A percentile compares a stretch with the other conserved stretches of the same genome.
Conservation (phyloP, 495 filamentous ascomycete species). For the Friedmanniomyces simplex region DNA sequence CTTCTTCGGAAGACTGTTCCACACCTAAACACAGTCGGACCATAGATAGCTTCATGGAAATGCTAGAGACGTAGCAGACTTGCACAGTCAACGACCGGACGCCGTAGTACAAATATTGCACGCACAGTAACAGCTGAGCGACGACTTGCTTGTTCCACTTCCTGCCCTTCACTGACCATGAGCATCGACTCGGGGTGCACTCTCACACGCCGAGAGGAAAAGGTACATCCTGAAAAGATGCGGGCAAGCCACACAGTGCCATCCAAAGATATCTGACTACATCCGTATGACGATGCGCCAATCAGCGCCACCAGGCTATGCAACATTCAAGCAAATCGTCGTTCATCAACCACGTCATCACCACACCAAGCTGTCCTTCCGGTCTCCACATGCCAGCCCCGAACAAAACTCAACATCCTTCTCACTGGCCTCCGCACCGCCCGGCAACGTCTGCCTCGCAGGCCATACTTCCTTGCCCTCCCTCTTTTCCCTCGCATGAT, state of each 20-base stretch:
- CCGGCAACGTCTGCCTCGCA: constrained; percentile 32
- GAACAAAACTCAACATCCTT: constrained; percentile 36
- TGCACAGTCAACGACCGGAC: no score
- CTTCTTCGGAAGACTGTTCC: no score
- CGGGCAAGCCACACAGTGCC: not conserved
- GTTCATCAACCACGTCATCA: not conserved
- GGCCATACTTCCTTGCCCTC: constrained; percentile 40
- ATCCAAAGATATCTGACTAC: not conserved
- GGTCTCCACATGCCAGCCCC: constrained; percentile 20
- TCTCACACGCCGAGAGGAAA: no score
- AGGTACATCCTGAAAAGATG: no score
- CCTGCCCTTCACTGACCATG: no score
- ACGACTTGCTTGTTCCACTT: no score
- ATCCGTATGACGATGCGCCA: not conserved
- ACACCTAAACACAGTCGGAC: no score
- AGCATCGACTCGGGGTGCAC: no score
- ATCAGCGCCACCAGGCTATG: not conserved
- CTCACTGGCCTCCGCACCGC: constrained; percentile 24
- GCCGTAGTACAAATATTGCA: no score
- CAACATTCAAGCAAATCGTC: not conserved
- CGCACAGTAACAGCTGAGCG: no score
- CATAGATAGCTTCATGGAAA: no score
- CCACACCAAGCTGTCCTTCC: not conserved
- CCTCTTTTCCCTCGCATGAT: constrained; percentile 35
- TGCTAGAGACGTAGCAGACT: no score